Conservation (phyloP, 495 filamentous ascomycete genomes). For the Trichocladium antarcticum region DNA sequence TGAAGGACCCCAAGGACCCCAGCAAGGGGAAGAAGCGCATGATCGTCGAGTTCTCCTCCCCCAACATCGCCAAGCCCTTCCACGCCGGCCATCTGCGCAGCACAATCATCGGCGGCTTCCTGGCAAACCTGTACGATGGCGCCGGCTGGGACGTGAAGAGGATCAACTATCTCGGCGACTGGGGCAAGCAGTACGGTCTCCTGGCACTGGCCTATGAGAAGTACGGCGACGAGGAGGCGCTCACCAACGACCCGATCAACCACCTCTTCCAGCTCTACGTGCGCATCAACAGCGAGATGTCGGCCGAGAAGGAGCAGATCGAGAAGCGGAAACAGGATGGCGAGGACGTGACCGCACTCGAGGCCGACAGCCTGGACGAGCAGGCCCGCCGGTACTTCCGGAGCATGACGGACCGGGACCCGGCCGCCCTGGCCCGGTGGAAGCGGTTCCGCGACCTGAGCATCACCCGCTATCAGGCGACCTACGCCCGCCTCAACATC, state of each 20-base stretch:
- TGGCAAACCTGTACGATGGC: slow-evolving; percentile 48
- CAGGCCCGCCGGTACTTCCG: slow-evolving; percentile 73
- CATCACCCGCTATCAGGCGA: slow-evolving; percentile 67
- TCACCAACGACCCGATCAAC: slow-evolving; percentile 48
- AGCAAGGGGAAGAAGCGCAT: slow-evolving; percentile 61
- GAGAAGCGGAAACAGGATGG: slow-evolving; percentile 38
- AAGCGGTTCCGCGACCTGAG: slow-evolving; percentile 78
- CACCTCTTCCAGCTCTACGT: slow-evolving; percentile 57
- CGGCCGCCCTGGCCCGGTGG: slow-evolving; percentile 70
- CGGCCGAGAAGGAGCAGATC: slow-evolving; percentile 45
- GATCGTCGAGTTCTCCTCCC: slow-evolving; percentile 49
- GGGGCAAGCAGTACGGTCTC: slow-evolving; percentile 57
- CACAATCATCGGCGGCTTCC: slow-evolving; percentile 56
- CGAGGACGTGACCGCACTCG: slow-evolving; percentile 39
- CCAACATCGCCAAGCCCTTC: slow-evolving; percentile 58
- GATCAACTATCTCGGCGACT: slow-evolving; percentile 59
- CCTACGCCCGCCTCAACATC: slow-evolving; percentile 53
- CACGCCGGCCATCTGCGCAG: slow-evolving; percentile 56
- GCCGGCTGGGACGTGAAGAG: slow-evolving; percentile 52
- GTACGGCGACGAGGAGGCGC: slow-evolving; percentile 48
- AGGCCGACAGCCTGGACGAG: slow-evolving; percentile 47
- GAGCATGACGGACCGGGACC: slow-evolving; percentile 75
- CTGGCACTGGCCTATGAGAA: slow-evolving; percentile 48
- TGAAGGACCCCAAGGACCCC: slow-evolving; percentile 56
- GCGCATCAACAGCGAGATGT: slow-evolving; percentile 47